These are phyloP conservation scores for Leccinum fibrillosum DNA, from an alignment of 768 basidiomycete species.

Conservation along the genomic window DNA sequence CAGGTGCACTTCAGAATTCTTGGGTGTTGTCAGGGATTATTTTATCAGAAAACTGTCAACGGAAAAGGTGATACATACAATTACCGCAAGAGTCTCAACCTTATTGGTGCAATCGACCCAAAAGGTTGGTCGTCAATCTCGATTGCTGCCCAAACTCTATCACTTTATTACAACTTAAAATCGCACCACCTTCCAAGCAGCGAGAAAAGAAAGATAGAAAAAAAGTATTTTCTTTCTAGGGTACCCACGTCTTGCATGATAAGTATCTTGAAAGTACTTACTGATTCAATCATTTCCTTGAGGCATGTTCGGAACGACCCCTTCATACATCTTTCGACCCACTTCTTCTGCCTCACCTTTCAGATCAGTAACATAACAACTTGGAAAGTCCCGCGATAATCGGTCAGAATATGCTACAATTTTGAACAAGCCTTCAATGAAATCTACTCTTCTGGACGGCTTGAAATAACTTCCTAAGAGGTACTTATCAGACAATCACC, in stretches of 20 bases:
- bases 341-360: slow-evolving; percentile 18
- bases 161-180: slow-evolving; percentile 54
- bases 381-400: slow-evolving; percentile 24
- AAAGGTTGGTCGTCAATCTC: slow-evolving; percentile 43
- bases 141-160: slow-evolving; percentile 46
- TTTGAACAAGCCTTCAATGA: background rate
- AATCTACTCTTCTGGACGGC: slow-evolving; percentile 1
- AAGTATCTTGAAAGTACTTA: background rate
- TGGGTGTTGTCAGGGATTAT: slow-evolving; percentile 14
- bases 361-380: slow-evolving; percentile 14
- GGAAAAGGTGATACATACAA: slow-evolving; percentile 17
- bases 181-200: slow-evolving; percentile 15
- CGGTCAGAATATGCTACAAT: slow-evolving; percentile 4
- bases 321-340: slow-evolving; percentile 10
- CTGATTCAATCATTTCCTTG: background rate
- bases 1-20: slow-evolving; percentile 2
- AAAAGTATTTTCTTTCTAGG: background rate
- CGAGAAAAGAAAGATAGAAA: background rate
- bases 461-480: background rate
- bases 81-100: slow-evolving; percentile 30
- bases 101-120: slow-evolving; percentile 38
- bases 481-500: slow-evolving; percentile 10
- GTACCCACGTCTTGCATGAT: background rate
- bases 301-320: slow-evolving; percentile 9
- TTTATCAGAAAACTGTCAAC: slow-evolving; percentile 29